Conservation (phyloP, 345 rosid species). For the Adansonia digitata region DNA sequence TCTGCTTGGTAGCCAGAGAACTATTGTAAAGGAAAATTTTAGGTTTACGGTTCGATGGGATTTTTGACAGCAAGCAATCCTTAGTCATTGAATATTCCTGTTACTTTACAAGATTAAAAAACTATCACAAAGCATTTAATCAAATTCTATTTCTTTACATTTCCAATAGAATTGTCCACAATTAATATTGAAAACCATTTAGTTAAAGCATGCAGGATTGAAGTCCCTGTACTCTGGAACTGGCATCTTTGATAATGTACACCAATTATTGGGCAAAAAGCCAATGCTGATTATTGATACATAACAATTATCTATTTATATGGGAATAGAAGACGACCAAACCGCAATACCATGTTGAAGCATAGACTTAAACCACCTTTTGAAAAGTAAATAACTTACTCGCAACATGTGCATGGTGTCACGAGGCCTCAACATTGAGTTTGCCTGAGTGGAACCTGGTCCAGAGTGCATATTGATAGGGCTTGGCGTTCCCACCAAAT, state of each 20-base stretch:
- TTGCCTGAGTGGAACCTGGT: constrained; percentile 64
- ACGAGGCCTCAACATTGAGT: constrained; percentile 69
- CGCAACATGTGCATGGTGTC: constrained; percentile 67
- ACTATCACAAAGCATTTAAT: not conserved
- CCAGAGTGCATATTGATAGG: constrained; percentile 63
- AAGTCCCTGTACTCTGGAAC: not conserved
- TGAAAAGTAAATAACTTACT: constrained; percentile 39
- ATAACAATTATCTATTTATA: constrained; percentile 6
- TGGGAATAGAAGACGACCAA: not conserved
- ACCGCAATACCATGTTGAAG: not conserved
- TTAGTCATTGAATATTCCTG: not conserved
- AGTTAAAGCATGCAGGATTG: not conserved
- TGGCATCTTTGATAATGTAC: not conserved
- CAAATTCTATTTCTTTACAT: not conserved
- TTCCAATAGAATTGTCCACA: not conserved
- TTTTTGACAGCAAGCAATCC: not conserved
- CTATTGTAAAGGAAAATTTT: not conserved
- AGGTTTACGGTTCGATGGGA: not conserved
- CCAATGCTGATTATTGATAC: constrained; percentile 3
- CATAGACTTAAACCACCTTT: not conserved
- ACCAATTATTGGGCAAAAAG: not conserved
- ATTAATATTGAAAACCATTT: not conserved
- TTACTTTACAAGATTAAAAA: not conserved
- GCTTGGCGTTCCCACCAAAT: constrained; percentile 65
- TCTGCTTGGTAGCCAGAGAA: not conserved